Conservation (phyloP, 163 green algal species). For the Chlamydomonas reinhardtii region DNA sequence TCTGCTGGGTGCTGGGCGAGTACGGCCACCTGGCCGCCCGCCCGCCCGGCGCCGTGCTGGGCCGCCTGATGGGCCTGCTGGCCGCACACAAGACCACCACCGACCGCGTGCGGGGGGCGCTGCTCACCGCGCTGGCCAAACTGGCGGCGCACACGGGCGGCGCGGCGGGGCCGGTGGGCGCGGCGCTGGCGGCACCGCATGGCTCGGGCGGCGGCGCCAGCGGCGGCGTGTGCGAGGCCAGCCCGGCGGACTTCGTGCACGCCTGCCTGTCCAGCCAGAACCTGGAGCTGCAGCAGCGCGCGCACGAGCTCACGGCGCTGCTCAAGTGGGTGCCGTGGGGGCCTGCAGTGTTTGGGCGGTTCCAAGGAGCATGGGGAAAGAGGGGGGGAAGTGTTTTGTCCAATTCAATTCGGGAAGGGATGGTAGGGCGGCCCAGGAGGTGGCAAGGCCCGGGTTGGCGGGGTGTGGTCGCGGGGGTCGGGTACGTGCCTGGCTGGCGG, state of each 20-base stretch:
- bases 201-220: neutral
- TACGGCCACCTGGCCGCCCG: constrained; percentile 78
- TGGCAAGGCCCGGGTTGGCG: too few species aligned
- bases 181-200: constrained; percentile 48
- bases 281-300: constrained; percentile 89
- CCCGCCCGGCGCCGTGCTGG: constrained; percentile 5
- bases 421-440: too few species aligned
- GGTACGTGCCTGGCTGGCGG: too few species aligned
- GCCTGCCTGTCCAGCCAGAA: constrained; percentile 58
- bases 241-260: constrained; percentile 70
- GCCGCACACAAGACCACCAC: constrained; percentile 25
- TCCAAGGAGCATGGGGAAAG: neutral
- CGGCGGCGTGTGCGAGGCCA: neutral
- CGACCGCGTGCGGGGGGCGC: constrained; percentile 9
- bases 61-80: constrained; percentile 33
- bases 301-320: constrained; percentile 84
- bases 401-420: too few species aligned
- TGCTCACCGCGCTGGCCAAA: constrained; percentile 78
- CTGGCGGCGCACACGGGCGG: constrained; percentile 64
- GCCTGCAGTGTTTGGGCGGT: neutral
- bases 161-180: constrained; percentile 22
- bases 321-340: constrained; percentile 42
- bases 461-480: too few species aligned
- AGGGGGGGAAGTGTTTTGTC: too few species aligned
- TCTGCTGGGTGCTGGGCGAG: constrained; percentile 93